Evolutionary conservation across 1,284 basidiomycete genomes (phyloP).

Genomic region (Cystobasidium pallidum): DNA sequence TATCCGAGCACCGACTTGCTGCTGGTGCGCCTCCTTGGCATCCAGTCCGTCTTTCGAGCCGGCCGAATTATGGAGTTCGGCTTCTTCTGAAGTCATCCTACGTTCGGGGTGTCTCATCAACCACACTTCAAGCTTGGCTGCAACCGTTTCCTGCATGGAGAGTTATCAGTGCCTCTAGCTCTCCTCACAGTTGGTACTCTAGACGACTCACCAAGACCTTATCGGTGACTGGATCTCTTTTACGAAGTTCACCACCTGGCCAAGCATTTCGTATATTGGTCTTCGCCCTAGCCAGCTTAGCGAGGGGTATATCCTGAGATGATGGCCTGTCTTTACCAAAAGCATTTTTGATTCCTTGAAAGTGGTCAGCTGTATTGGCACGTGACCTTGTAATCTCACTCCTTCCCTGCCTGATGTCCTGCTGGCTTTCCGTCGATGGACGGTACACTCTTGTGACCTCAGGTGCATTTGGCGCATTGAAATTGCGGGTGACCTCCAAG

Average conservation of each 20-base stretch:
- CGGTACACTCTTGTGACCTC: constrained; percentile 15
- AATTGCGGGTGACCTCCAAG: constrained; percentile 19
- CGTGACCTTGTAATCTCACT: neutral
- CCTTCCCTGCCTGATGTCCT: neutral
- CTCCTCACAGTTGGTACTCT: too few relatives aligned
- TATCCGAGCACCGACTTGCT: neutral
- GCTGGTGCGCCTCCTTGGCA: too few relatives aligned
- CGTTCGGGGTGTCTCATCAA: constrained; percentile 18
- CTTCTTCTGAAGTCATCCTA: constrained; percentile 12
- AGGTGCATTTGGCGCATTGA: neutral
- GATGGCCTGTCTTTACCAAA: constrained; percentile 3
- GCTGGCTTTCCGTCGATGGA: neutral
- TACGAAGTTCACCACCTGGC: constrained; percentile 36
- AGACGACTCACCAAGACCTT: constrained; percentile 33
- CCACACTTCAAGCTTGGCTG: constrained; percentile 30
- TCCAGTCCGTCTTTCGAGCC: neutral
- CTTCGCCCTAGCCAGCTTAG: constrained; percentile 15
- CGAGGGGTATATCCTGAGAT: constrained; percentile 16
- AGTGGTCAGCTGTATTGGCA: neutral
- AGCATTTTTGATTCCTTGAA: constrained; percentile 5
- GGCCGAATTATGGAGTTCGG: neutral
- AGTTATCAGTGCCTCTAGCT: too few relatives aligned
- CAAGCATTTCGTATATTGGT: constrained; percentile 8
- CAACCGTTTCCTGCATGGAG: constrained; percentile 16
- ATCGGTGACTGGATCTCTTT: constrained; percentile 34